Conservation (phyloP, 2,329 filamentous ascomycete genomes). For the Exophiala spinifera region DNA sequence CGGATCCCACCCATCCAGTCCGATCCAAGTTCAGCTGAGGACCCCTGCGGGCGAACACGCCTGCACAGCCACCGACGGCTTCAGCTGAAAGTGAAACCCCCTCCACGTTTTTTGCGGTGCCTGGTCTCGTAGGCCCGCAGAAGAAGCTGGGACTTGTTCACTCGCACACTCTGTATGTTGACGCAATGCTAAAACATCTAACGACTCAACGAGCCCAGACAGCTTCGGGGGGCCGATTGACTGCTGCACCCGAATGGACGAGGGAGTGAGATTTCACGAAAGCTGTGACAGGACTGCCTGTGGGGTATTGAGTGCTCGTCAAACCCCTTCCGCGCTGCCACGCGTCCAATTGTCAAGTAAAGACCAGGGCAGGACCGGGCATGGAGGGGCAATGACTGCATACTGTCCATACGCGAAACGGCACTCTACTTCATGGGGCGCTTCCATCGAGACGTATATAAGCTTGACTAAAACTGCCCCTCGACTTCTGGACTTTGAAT, state of each 20-base stretch:
- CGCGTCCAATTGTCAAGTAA: conserved; percentile 1
- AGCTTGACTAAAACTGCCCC: not conserved
- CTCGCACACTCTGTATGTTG: too few relatives aligned
- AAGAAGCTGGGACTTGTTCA: too few relatives aligned
- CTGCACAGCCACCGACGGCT: not conserved
- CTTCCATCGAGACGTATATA: conserved; percentile 1
- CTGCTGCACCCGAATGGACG: too few relatives aligned
- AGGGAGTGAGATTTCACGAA: too few relatives aligned
- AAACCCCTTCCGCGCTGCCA: not conserved
- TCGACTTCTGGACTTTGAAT: not conserved
- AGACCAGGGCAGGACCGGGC: not conserved
- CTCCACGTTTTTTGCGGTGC: not conserved
- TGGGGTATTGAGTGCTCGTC: not conserved
- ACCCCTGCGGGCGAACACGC: not conserved
- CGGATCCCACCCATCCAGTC: too few relatives aligned
- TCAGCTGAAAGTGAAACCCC: not conserved
- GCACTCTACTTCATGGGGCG: too few relatives aligned
- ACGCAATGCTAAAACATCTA: not conserved
- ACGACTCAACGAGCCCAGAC: not conserved
- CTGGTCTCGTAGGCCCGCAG: too few relatives aligned
- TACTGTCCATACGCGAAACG: not conserved
- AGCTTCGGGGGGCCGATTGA: too few relatives aligned
- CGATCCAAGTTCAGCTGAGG: not conserved
- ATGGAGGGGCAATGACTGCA: conserved; percentile 3
- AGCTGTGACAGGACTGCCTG: not conserved